phyloP scores from a whole-genome alignment of 768 basidiomycete species.

The Boletus vinaceobasis region DNA sequence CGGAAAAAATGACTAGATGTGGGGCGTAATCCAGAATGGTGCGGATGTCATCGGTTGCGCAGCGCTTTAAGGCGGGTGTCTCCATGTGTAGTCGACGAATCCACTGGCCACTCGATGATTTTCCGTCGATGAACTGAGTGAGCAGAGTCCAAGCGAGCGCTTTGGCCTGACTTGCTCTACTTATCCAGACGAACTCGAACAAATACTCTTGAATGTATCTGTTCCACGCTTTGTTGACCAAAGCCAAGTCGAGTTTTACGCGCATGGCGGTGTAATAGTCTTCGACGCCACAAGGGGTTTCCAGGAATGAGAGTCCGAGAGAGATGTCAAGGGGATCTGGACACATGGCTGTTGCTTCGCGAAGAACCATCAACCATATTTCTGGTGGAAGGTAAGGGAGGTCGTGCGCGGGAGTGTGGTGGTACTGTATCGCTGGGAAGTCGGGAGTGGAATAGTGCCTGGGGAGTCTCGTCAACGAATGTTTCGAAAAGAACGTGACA shows the following conservation, averaged over 20 bases:
- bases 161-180: slow-evolving; percentile 48
- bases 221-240: slow-evolving; percentile 58
- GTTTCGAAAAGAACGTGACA: background rate
- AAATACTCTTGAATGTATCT: slow-evolving; percentile 51
- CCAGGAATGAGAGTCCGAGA: slow-evolving; percentile 57
- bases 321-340: slow-evolving; percentile 47
- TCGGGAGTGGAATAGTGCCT: slow-evolving; percentile 6
- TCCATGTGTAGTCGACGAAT: slow-evolving; percentile 70
- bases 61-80: slow-evolving; percentile 59
- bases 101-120: slow-evolving; percentile 41
- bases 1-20: slow-evolving; percentile 56
- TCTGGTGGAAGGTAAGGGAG: slow-evolving; percentile 55
- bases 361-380: slow-evolving; percentile 64
- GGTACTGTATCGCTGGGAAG: slow-evolving; percentile 13
- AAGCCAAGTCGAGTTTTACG: slow-evolving; percentile 47
- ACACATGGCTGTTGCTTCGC: slow-evolving; percentile 47
- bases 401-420: slow-evolving; percentile 31
- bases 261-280: slow-evolving; percentile 48
- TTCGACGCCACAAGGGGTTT: slow-evolving; percentile 39
- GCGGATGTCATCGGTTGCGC: slow-evolving; percentile 62
- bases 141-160: slow-evolving; percentile 42
- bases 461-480: slow-evolving; percentile 2
- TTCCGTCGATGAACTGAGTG: slow-evolving; percentile 39
- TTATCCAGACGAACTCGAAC: slow-evolving; percentile 72
- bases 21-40: slow-evolving; percentile 66